A percentile compares a stretch with the other conserved stretches of the same genome.
These are phyloP conservation scores for Zygosaccharomyces gambellarensis DNA, from an alignment of 805 yeast species.

Conservation along the genomic window DNA sequence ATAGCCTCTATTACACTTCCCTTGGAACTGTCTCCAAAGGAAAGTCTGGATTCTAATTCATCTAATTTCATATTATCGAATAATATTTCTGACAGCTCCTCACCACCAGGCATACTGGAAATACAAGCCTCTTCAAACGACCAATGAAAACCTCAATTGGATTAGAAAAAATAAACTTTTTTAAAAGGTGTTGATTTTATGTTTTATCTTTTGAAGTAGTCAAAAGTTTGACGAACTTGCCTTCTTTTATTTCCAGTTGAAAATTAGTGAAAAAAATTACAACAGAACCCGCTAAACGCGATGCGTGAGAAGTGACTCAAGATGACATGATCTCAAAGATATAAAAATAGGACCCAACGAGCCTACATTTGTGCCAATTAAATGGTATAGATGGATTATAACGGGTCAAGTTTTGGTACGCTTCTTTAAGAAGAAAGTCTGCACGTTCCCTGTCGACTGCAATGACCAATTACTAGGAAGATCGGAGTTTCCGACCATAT, in stretches of 20 bases:
- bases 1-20: constrained; percentile 11
- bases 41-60: constrained; percentile 18
- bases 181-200: neutral
- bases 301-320: constrained; percentile 3
- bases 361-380: neutral
- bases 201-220: neutral
- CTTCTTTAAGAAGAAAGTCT: neutral
- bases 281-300: neutral
- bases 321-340: neutral
- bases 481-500: constrained; percentile 4
- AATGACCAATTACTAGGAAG: constrained; percentile 6
- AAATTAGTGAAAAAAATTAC: neutral
- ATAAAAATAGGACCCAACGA: too few relatives aligned
- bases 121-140: neutral
- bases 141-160: neutral
- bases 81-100: constrained; percentile 10
- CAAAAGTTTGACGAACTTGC: neutral
- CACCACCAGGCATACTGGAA: constrained; percentile 7
- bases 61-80: constrained; percentile 15
- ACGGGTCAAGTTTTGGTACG: neutral
- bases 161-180: neutral
- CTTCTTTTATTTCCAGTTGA: neutral
- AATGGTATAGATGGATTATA: neutral
- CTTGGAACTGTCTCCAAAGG: constrained; percentile 11
- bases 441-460: constrained; percentile 3